Evolutionary conservation across 164 flowering plant species (phyloP).

Genomic region (Aristolochia contorta): DNA sequence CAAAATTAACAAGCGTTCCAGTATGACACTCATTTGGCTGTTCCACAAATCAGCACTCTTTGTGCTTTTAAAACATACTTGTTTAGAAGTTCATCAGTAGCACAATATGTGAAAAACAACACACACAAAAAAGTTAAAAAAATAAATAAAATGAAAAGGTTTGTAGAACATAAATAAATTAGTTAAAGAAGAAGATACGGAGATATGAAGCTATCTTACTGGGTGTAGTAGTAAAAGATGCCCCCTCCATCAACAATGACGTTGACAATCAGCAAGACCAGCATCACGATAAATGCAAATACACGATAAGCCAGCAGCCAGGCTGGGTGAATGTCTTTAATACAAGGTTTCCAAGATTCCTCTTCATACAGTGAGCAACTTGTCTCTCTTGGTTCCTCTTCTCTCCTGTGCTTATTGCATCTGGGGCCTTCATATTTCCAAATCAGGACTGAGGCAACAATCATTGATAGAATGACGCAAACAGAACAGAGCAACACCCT

Average conservation of each 20-base stretch:
- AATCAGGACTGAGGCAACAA: constrained; percentile 40
- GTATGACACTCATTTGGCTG: too few relatives aligned
- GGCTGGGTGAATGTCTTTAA: constrained; percentile 71
- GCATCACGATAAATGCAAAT: constrained; percentile 48
- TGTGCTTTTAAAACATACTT: too few relatives aligned
- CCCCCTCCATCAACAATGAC: constrained; percentile 51
- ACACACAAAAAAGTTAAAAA: not conserved
- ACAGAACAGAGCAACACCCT: constrained; percentile 52
- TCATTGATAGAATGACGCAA: constrained; percentile 36
- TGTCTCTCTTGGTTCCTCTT: constrained; percentile 18
- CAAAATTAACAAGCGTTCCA: too few relatives aligned
- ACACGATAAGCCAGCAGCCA: constrained; percentile 74
- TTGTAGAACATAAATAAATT: not conserved
- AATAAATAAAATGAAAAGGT: not conserved
- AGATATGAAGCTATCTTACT: constrained; percentile 39
- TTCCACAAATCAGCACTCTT: too few relatives aligned
- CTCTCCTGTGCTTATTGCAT: constrained; percentile 8
- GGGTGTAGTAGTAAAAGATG: constrained; percentile 78
- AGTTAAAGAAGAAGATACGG: too few relatives aligned
- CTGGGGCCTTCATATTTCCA: constrained; percentile 47
- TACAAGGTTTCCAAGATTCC: constrained; percentile 82
- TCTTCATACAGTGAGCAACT: constrained; percentile 49
- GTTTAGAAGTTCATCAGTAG: not conserved
- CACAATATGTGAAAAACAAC: not conserved
- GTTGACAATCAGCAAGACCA: constrained; percentile 37